Conservation (phyloP, 202 grass and related monocot species). For the Panicum virgatum region DNA sequence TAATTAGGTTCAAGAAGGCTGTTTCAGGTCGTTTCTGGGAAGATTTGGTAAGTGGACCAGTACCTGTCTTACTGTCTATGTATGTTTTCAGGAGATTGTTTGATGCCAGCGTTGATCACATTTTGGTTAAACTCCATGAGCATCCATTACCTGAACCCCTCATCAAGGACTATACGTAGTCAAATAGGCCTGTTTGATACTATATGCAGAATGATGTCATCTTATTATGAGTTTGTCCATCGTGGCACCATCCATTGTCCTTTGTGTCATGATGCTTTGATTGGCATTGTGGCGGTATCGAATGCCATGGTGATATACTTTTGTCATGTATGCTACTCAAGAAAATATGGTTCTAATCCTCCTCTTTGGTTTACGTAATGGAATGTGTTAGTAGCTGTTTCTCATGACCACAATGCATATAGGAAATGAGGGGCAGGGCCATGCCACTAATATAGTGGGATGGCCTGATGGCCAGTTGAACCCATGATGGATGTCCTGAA, state of each 20-base stretch:
- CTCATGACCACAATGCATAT: not conserved
- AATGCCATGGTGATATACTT: not conserved
- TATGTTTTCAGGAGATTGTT: slow-evolving; percentile 17
- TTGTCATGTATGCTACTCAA: not conserved
- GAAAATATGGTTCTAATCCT: not conserved
- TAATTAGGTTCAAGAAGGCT: slow-evolving; percentile 90
- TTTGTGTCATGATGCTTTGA: slow-evolving; percentile 4
- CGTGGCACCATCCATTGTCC: not conserved
- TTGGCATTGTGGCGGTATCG: not conserved
- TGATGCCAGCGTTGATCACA: slow-evolving; percentile 4
- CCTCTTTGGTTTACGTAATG: not conserved
- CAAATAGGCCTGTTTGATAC: not conserved
- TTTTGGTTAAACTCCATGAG: not conserved
- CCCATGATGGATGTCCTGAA: not conserved
- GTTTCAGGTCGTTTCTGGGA: slow-evolving; percentile 99
- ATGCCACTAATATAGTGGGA: not conserved
- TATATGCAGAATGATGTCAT: not conserved
- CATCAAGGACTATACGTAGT: not conserved
- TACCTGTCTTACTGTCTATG: not conserved
- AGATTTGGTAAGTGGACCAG: slow-evolving; percentile 72
- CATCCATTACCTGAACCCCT: not conserved
- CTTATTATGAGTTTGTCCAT: not conserved
- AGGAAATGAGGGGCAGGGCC: not conserved
- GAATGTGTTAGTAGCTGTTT: not conserved
- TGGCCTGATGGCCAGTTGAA: not conserved